These are phyloP conservation scores for Zarea fungicola DNA, from an alignment of 2,329 filamentous ascomycete species.

Conservation along the genomic window DNA sequence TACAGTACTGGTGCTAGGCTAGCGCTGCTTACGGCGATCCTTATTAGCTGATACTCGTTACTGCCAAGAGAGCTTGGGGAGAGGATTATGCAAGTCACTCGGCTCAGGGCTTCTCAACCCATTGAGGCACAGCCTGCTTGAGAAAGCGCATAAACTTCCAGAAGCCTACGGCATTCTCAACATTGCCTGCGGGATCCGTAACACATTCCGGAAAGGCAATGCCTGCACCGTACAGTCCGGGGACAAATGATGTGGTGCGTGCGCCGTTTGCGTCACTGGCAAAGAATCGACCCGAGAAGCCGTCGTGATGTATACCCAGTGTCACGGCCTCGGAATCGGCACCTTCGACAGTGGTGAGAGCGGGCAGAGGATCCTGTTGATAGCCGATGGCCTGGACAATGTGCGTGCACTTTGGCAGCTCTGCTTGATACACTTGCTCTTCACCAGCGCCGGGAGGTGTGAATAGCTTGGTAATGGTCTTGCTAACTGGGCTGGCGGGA, in stretches of 20 bases:
- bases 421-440: slow-evolving; percentile 35
- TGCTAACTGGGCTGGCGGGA: slow-evolving; percentile 37
- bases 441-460: slow-evolving; percentile 36
- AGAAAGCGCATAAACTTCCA: slow-evolving; percentile 62
- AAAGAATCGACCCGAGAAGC: slow-evolving; percentile 17
- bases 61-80: no score
- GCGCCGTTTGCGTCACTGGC: slow-evolving; percentile 24
- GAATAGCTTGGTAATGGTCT: slow-evolving; percentile 42
- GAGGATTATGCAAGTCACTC: no score
- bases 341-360: slow-evolving; percentile 31
- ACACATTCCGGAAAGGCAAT: slow-evolving; percentile 60
- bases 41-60: no score
- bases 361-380: slow-evolving; percentile 43
- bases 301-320: slow-evolving; percentile 42
- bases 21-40: no score
- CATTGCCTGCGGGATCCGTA: slow-evolving; percentile 55
- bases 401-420: slow-evolving; percentile 46
- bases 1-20: no score
- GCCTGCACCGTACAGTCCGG: slow-evolving; percentile 54
- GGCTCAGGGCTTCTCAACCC: slow-evolving; percentile 27
- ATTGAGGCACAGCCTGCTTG: slow-evolving; percentile 48
- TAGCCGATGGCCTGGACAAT: slow-evolving; percentile 58
- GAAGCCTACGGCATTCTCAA: slow-evolving; percentile 57
- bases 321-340: slow-evolving; percentile 28
- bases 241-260: slow-evolving; percentile 28